Evolutionary conservation across 1,284 basidiomycete genomes (phyloP).

Genomic region (Ceratobasidium sp.): DNA sequence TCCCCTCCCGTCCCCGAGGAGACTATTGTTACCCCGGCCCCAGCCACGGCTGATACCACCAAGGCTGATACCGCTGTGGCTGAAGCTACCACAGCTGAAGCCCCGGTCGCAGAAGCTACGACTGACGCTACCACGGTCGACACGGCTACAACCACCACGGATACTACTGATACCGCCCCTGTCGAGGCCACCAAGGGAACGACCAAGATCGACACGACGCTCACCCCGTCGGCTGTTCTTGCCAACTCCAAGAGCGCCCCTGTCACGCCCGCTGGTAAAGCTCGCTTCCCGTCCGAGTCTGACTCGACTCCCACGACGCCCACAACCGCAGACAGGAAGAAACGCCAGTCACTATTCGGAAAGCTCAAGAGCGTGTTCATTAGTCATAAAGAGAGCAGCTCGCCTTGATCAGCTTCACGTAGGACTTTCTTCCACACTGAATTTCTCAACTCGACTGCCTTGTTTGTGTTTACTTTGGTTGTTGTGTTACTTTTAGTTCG

Average conservation of each 20-base stretch:
- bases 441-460: neutral
- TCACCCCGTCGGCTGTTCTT: neutral
- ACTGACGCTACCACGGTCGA: neutral
- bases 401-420: neutral
- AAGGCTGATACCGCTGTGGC: neutral
- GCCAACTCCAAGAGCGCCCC: constrained; percentile 22
- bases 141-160: neutral
- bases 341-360: constrained; percentile 53
- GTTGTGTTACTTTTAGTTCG: constrained; percentile 24
- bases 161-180: neutral
- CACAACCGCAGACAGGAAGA: constrained; percentile 50
- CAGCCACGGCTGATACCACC: neutral
- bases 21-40: neutral
- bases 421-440: neutral
- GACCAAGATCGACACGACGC: constrained; percentile 33
- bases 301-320: constrained; percentile 7
- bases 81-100: neutral
- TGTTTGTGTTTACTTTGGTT: constrained; percentile 13
- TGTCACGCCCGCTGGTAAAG: constrained; percentile 31
- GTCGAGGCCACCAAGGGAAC: constrained; percentile 10
- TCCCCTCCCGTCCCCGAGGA: constrained; percentile 24
- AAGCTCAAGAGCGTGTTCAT: constrained; percentile 53
- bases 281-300: constrained; percentile 29
- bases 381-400: constrained; percentile 35
- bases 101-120: too few species aligned